phyloP scores from a whole-genome alignment of 352 stramenopile genomes.

The Globisporangium middletonii region DNA sequence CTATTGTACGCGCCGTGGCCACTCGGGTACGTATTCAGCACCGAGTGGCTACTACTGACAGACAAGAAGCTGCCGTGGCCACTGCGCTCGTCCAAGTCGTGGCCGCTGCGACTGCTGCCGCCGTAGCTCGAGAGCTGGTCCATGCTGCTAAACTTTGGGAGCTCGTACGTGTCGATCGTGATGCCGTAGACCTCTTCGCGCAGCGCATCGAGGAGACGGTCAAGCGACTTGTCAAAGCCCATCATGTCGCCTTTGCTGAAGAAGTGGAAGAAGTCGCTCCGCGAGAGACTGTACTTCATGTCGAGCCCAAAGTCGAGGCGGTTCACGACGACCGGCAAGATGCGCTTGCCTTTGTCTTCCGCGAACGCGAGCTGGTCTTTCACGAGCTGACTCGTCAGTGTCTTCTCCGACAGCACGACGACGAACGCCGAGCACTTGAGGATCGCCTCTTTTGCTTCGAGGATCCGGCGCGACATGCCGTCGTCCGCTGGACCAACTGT shows the following conservation, averaged over 20 bases:
- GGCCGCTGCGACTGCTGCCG: slow-evolving; percentile 13
- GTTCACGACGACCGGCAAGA: slow-evolving; percentile 69
- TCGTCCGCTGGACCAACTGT: slow-evolving; percentile 18
- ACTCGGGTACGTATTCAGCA: neutral
- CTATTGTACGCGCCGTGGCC: slow-evolving; percentile 8
- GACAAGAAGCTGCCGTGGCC: slow-evolving; percentile 39
- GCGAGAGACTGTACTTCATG: slow-evolving; percentile 74
- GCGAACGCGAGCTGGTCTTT: slow-evolving; percentile 79
- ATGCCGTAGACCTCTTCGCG: slow-evolving; percentile 70
- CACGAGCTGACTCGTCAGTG: slow-evolving; percentile 57
- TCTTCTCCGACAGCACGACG: slow-evolving; percentile 71
- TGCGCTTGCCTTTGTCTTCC: slow-evolving; percentile 81
- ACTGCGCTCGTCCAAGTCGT: slow-evolving; percentile 21
- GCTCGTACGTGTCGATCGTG: slow-evolving; percentile 21
- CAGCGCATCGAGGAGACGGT: slow-evolving; percentile 45
- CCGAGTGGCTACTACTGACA: slow-evolving; percentile 8
- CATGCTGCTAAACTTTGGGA: slow-evolving; percentile 17
- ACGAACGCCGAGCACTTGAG: slow-evolving; percentile 76
- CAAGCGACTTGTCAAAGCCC: slow-evolving; percentile 59
- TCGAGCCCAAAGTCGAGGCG: slow-evolving; percentile 58
- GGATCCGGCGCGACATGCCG: slow-evolving; percentile 56
- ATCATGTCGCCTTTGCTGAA: slow-evolving; percentile 76
- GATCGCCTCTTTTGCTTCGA: slow-evolving; percentile 77
- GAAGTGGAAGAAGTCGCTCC: slow-evolving; percentile 79
- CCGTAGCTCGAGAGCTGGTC: slow-evolving; percentile 19